A percentile compares a stretch with the other conserved stretches of the same genome.
Evolutionary conservation across 1,284 basidiomycete genomes (phyloP).

Genomic region (Austropuccinia psidii): DNA sequence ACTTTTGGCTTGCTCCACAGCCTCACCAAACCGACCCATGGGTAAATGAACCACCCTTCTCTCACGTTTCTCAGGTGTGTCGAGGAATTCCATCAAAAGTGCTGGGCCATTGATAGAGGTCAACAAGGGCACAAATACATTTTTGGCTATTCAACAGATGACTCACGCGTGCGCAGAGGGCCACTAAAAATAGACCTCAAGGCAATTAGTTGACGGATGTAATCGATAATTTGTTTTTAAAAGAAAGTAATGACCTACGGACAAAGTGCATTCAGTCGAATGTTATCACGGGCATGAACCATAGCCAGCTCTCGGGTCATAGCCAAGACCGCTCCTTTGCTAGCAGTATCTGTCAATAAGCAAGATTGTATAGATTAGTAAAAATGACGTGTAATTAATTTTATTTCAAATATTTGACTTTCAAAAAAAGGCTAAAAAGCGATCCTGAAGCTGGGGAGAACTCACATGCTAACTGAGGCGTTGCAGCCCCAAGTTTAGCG

Average conservation of each 20-base stretch:
- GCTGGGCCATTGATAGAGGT: constrained; percentile 51
- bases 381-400: constrained; percentile 1
- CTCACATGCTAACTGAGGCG: constrained; percentile 88
- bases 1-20: constrained; percentile 82
- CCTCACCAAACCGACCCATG: constrained; percentile 95
- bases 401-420: constrained; percentile 51
- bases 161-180: constrained; percentile 78
- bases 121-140: background rate
- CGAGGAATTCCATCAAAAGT: constrained; percentile 92
- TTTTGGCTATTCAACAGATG: background rate
- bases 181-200: constrained; percentile 55
- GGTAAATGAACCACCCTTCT: constrained; percentile 83
- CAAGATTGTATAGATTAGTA: constrained; percentile 23
- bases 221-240: background rate
- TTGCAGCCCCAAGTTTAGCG: constrained; percentile 83
- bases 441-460: constrained; percentile 39
- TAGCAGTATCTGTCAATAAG: constrained; percentile 48
- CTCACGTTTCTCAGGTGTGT: constrained; percentile 91
- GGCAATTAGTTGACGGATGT: background rate
- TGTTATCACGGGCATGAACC: constrained; percentile 92
- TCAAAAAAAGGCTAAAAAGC: constrained; percentile 67
- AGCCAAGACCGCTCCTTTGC: constrained; percentile 84
- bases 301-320: constrained; percentile 96
- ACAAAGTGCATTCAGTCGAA: constrained; percentile 88
- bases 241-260: constrained; percentile 58